phyloP scores from a whole-genome alignment of 805 yeast genomes.

The Candida montana region DNA sequence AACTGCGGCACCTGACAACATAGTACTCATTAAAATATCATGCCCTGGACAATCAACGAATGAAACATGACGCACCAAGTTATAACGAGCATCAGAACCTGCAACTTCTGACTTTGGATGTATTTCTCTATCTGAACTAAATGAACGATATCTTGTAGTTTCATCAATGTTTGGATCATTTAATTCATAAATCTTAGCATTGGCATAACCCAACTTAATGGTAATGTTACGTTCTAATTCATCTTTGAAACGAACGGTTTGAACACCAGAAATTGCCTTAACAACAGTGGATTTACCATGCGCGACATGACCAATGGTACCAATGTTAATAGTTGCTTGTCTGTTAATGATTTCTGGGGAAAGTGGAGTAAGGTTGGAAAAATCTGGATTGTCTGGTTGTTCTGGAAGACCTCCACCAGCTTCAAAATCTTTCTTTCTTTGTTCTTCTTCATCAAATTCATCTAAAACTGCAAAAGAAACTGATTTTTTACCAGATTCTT shows the following conservation, averaged over 20 bases:
- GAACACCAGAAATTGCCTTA: slow-evolving; percentile 96
- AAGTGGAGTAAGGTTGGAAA: slow-evolving; percentile 72
- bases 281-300: slow-evolving; percentile 94
- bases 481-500: slow-evolving; percentile 49
- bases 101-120: slow-evolving; percentile 86
- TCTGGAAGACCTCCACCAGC: slow-evolving; percentile 99
- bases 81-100: slow-evolving; percentile 86
- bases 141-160: slow-evolving; percentile 93
- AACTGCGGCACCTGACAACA: slow-evolving; percentile 99
- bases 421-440: slow-evolving; percentile 78
- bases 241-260: slow-evolving; percentile 98
- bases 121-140: slow-evolving; percentile 91
- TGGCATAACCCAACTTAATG: slow-evolving; percentile 96
- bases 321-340: slow-evolving; percentile 98
- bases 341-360: slow-evolving; percentile 95
- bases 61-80: slow-evolving; percentile 90
- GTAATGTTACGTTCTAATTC: slow-evolving; percentile 99
- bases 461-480: slow-evolving; percentile 79
- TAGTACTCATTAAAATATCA: slow-evolving; percentile 99
- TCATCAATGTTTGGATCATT: slow-evolving; percentile 80
- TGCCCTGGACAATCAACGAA: slow-evolving; percentile 99
- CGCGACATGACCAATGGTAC: slow-evolving; percentile 95
- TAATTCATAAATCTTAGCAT: slow-evolving; percentile 96
- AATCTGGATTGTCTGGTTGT: slow-evolving; percentile 89
- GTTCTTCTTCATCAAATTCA: slow-evolving; percentile 69